Conservation (phyloP, 768 basidiomycete genomes). For the Rhizopogon sp. region DNA sequence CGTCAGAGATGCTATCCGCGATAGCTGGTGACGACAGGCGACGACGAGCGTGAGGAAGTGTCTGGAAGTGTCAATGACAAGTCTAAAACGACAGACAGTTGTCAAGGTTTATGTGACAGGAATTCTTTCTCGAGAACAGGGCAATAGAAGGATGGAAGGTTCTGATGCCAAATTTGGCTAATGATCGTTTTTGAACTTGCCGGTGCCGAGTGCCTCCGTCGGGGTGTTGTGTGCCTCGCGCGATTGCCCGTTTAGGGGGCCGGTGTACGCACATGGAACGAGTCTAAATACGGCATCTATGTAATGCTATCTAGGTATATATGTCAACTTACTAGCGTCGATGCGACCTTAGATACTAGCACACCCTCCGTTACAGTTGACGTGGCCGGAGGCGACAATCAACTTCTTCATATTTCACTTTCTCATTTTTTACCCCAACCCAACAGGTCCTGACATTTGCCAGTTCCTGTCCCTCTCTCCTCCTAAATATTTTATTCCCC, state of each 20-base stretch:
- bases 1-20: background rate
- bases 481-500: conserved; percentile 18
- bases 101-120: conserved; percentile 8
- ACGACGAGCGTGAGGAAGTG: conserved; percentile 1
- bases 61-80: background rate
- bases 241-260: conserved; percentile 35
- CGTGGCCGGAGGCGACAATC: conserved; percentile 23
- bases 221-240: conserved; percentile 24
- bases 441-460: conserved; percentile 22
- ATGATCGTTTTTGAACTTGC: conserved; percentile 37
- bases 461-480: conserved; percentile 10
- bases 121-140: conserved; percentile 13
- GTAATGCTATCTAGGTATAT: conserved; percentile 14
- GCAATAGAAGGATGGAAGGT: conserved; percentile 32
- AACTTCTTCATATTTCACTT: conserved; percentile 17
- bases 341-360: conserved; percentile 21
- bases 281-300: conserved; percentile 33
- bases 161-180: conserved; percentile 30
- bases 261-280: conserved; percentile 40
- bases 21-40: background rate
- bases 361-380: conserved; percentile 25
- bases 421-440: conserved; percentile 24
- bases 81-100: background rate
- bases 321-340: conserved; percentile 6
- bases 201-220: conserved; percentile 37